Conservation (phyloP, 2,329 filamentous ascomycete genomes). For the Cordyceps cicadae region DNA sequence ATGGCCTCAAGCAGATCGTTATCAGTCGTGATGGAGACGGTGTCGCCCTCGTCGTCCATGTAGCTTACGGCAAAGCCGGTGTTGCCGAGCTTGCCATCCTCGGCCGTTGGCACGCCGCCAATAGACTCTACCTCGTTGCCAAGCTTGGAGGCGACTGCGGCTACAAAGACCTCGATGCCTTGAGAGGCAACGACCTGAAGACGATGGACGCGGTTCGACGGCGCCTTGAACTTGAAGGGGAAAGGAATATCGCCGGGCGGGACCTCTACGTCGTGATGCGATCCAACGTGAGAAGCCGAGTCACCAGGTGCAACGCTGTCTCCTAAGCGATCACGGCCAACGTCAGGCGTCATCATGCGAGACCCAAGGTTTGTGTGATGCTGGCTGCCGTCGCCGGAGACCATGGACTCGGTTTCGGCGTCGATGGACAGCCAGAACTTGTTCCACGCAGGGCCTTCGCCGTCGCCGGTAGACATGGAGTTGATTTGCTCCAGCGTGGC, state of each 20-base stretch:
- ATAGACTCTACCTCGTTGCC: slow-evolving; percentile 75
- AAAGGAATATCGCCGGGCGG: slow-evolving; percentile 68
- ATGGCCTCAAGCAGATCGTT: slow-evolving; percentile 89
- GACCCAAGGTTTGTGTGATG: slow-evolving; percentile 59
- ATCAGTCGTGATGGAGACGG: slow-evolving; percentile 92
- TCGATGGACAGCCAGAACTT: slow-evolving; percentile 98
- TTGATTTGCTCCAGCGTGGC: slow-evolving; percentile 97
- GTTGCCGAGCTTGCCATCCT: slow-evolving; percentile 68
- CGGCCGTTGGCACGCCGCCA: slow-evolving; percentile 69
- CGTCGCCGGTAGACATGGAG: slow-evolving; percentile 80
- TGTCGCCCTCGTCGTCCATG: slow-evolving; percentile 92
- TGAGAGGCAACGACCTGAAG: slow-evolving; percentile 75
- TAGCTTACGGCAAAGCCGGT: slow-evolving; percentile 90
- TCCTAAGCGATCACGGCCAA: slow-evolving; percentile 58
- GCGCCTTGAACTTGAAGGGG: slow-evolving; percentile 98
- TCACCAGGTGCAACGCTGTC: slow-evolving; percentile 89
- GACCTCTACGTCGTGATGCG: slow-evolving; percentile 52
- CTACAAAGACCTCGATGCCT: slow-evolving; percentile 72
- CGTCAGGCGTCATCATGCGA: slow-evolving; percentile 74
- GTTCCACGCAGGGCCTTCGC: slow-evolving; percentile 96
- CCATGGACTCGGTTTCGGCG: slow-evolving; percentile 89
- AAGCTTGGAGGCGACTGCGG: slow-evolving; percentile 73
- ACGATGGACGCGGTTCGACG: slow-evolving; percentile 86
- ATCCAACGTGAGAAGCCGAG: slow-evolving; percentile 85
- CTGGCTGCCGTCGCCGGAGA: slow-evolving; percentile 82